Evolutionary conservation across 305 asterid genomes (phyloP), one percentile per base, ranked within the genome.

Genomic region (Fraxinus ornus): DNA sequence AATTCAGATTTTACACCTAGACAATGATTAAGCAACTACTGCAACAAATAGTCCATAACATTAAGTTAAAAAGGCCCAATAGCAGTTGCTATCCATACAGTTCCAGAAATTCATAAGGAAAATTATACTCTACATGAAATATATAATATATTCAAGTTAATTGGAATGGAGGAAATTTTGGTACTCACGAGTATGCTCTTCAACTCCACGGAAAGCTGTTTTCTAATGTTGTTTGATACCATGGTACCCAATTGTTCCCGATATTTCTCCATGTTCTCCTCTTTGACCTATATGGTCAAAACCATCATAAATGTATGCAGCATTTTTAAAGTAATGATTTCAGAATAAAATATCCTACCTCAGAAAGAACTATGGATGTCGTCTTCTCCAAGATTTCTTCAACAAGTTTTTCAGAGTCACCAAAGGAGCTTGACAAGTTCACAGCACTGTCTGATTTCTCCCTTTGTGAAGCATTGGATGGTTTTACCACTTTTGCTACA

Each of bases 351-450:
- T 33, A 83, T 79, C 71, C 74, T 66, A 82, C 99, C 98, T 91
- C 89, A 2, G 97, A 85, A 85, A 94, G 90, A 80, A 93, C 81
- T 21, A 89, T 76, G 68, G 88, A 80, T 47, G 91, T 87, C 1
- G 91, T 90, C 89, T 88, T 94, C 71, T 88, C 94, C 84, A 94
- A 80, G 77, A 95, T 88, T 80, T 95, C 97, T 80, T 90, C 90
- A n/a, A 94, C 91, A 88, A 91, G 89, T 88, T 88, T 94, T 78
- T 88, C 91, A 28, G 98, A 89, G 89, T 93, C 95, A 4, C 90
- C 91, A 81, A 80, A 92, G 35, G 89, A 80, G 80, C 80, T 66
- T 2, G 92, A 75, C 24, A n/a, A 55, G 57, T 71, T 71, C 32
- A 78, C 84, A 62, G 73, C 83, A 52, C 79, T 81, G 22, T 78